Percentiles rank a stretch among this genome's conserved stretches.
phyloP scores from a whole-genome alignment of 1,284 basidiomycete genomes.

The Cryptococcus floricola region DNA sequence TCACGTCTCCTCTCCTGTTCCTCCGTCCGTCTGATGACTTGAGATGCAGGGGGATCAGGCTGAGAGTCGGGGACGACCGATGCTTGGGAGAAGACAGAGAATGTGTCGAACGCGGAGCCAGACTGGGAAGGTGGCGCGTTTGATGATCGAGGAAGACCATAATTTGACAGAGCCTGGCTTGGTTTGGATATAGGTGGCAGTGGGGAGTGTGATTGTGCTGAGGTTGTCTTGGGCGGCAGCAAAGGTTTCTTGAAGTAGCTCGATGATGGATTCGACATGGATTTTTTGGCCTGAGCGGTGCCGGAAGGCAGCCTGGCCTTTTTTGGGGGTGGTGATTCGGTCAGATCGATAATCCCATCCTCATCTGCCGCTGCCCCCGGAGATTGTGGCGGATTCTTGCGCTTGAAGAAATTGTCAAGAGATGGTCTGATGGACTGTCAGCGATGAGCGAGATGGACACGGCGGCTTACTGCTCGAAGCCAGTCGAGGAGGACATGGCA shows the following conservation, averaged over 20 bases:
- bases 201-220: slow-evolving; percentile 2
- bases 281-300: background rate
- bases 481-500: background rate
- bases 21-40: slow-evolving; percentile 11
- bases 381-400: slow-evolving; percentile 30
- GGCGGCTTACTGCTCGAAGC: background rate
- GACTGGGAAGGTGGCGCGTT: slow-evolving; percentile 9
- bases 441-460: background rate
- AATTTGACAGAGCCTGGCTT: slow-evolving; percentile 12
- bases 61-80: background rate
- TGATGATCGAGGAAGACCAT: slow-evolving; percentile 15
- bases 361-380: slow-evolving; percentile 14
- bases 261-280: slow-evolving; percentile 16
- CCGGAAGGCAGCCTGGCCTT: slow-evolving; percentile 10
- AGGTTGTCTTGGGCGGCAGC: background rate
- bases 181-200: background rate
- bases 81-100: slow-evolving; percentile 4
- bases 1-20: slow-evolving; percentile 35
- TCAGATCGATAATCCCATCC: slow-evolving; percentile 30
- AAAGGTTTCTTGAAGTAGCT: slow-evolving; percentile 24
- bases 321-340: slow-evolving; percentile 33
- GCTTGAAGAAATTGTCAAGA: slow-evolving; percentile 46
- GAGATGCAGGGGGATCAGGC: slow-evolving; percentile 4
- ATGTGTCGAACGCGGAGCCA: slow-evolving; percentile 28
- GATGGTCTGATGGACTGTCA: slow-evolving; percentile 25